phyloP scores from a whole-genome alignment of 169 alveolate genomes.

The Fabrea salina region DNA sequence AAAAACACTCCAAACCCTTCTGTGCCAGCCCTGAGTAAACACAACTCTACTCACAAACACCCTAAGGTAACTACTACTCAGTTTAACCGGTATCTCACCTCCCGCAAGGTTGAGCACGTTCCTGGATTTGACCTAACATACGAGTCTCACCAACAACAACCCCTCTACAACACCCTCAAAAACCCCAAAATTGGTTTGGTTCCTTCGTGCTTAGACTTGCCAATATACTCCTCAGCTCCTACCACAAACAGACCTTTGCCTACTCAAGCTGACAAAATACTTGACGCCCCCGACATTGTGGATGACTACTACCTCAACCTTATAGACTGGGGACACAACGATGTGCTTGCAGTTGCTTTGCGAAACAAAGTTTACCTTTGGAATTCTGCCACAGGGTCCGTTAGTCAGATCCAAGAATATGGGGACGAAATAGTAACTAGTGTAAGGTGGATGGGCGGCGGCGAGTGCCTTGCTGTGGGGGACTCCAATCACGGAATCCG shows the following conservation, averaged over 20 bases:
- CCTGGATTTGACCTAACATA: constrained; percentile 10
- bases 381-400: constrained; percentile 58
- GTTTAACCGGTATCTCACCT: not conserved
- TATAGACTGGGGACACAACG: constrained; percentile 72
- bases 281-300: constrained; percentile 80
- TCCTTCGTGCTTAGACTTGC: not conserved
- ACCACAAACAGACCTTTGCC: constrained; percentile 45
- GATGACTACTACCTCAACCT: constrained; percentile 81
- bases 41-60: not conserved
- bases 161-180: not conserved
- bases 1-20: no score
- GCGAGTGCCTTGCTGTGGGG: constrained; percentile 52
- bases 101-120: constrained; percentile 16
- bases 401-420: constrained; percentile 44
- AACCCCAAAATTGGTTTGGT: not conserved
- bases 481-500: constrained; percentile 46
- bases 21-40: no score
- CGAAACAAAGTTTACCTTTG: constrained; percentile 69
- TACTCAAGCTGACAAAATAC: constrained; percentile 63
- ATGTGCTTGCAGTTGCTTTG: constrained; percentile 76
- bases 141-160: not conserved
- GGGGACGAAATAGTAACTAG: constrained; percentile 46
- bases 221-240: not conserved
- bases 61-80: not conserved
- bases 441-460: constrained; percentile 63